Base-by-base conservation (phyloP, 2,329 filamentous ascomycete genomes). In the Coniella lustricola region DNA sequence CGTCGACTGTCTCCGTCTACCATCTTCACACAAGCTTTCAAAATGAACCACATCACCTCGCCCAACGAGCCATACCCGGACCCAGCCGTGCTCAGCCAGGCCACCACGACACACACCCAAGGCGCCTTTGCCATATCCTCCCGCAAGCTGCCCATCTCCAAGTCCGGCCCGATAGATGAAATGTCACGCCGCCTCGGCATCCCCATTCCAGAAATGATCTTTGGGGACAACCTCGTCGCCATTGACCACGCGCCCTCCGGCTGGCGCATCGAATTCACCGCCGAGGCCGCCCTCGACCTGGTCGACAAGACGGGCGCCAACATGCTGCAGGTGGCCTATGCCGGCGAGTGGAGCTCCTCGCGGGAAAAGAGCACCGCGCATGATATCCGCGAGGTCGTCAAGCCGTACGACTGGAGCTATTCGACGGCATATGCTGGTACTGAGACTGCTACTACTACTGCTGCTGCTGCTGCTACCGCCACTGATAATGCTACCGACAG, bases 391-490 rank as follows among this genome's bases (percentile, higher is more conserved):
- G 89, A 96, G 63, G 84, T 96, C 21, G 88, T 98, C 47, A 90
- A 90, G 70, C 90, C 91, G 3, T 98, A 94, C 64, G 93, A 98
- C 70, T 98, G 93, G 93, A 95, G 89, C 54, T 98, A 97, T 69
- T 93, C 83, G 56, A 95, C 91, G 32, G 77, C 84, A 56, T 98
- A 95, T 67, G 77, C 76, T 49, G 93, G 93, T 44, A 88, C 85
- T 3, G 63, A 69, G 52, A 45, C 60, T 50, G 50, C 64, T n/a
- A 9, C 17, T 10, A 35, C 25, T 38, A 20, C 31, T 3, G 55
- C 25, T 29, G 10, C 25, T 5, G 25, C 25, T 29, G 25, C 25
- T 5, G 10, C 10, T 29, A 29, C 5, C 10, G 25, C 25, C 10
- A 10, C 25, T 29, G 25, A 10, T 29, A 29, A 5, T 29, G n/a